Evolutionary conservation across 1,284 basidiomycete species (phyloP).

Genomic region (Moesziomyces parantarcticus): DNA sequence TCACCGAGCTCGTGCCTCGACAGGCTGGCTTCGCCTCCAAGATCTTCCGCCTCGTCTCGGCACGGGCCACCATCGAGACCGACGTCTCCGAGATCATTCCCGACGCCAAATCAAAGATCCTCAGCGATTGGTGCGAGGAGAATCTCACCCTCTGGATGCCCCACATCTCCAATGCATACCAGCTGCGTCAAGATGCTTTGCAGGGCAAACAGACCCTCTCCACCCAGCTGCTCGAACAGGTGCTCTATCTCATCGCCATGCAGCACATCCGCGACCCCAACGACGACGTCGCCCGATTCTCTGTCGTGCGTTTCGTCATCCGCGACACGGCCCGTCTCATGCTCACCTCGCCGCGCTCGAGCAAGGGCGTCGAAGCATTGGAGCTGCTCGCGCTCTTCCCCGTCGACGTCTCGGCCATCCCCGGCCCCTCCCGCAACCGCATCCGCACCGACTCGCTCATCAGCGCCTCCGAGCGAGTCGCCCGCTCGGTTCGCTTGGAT

Average conservation of each 20-base stretch:
- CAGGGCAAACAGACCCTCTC: constrained; percentile 39
- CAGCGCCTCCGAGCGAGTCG: constrained; percentile 28
- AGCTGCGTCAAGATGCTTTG: constrained; percentile 29
- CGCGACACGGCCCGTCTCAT: constrained; percentile 37
- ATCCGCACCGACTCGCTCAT: constrained; percentile 39
- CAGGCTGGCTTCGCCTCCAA: constrained; percentile 42
- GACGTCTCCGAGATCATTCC: constrained; percentile 36
- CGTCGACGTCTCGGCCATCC: constrained; percentile 39
- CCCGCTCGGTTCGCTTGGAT: constrained; percentile 38
- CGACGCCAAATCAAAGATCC: constrained; percentile 33
- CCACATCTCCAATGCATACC: constrained; percentile 33
- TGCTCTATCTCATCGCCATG: constrained; percentile 41
- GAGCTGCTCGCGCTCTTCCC: constrained; percentile 41
- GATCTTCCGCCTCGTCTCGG: constrained; percentile 44
- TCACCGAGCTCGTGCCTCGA: constrained; percentile 41
- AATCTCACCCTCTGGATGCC: constrained; percentile 41
- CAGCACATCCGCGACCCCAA: constrained; percentile 43
- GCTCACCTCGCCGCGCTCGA: constrained; percentile 32
- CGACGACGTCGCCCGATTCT: constrained; percentile 40
- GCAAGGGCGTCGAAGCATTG: constrained; percentile 32
- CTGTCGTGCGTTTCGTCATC: constrained; percentile 29
- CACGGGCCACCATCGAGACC: constrained; percentile 37
- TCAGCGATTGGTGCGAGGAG: constrained; percentile 46
- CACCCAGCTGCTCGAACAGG: constrained; percentile 38
- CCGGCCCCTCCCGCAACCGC: constrained; percentile 38